Conservation (phyloP, 495 filamentous ascomycete genomes). For the Poronia punctata region DNA sequence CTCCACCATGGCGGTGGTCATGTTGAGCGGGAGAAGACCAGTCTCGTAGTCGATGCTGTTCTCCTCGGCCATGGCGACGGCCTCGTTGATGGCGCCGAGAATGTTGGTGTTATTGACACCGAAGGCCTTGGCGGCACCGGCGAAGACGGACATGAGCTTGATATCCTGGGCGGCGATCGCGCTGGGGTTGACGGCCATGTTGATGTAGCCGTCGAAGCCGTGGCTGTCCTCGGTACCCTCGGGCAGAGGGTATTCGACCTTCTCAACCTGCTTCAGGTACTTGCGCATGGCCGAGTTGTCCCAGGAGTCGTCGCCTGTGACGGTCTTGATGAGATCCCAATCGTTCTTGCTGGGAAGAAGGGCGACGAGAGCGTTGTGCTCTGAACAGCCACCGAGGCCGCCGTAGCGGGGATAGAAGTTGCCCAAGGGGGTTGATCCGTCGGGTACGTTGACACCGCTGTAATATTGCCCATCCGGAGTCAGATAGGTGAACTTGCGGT, state of each 20-base stretch:
- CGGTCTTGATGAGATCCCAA: slow-evolving; percentile 39
- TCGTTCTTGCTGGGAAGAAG: slow-evolving; percentile 37
- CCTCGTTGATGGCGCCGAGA: slow-evolving; percentile 2
- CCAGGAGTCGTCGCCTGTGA: slow-evolving; percentile 47
- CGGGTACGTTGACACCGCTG: slow-evolving; percentile 32
- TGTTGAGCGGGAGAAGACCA: slow-evolving; percentile 17
- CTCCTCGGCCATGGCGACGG: slow-evolving; percentile 4
- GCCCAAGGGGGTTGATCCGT: slow-evolving; percentile 37
- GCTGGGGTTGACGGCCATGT: slow-evolving; percentile 40
- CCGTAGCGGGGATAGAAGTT: slow-evolving; percentile 43
- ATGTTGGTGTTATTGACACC: slow-evolving; percentile 25
- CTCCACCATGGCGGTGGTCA: slow-evolving; percentile 25
- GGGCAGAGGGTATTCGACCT: slow-evolving; percentile 43
- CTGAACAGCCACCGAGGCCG: slow-evolving; percentile 42
- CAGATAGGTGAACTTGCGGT: slow-evolving; percentile 37
- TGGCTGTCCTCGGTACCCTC: slow-evolving; percentile 31
- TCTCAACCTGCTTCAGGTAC: slow-evolving; percentile 46
- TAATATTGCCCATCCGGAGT: slow-evolving; percentile 27
- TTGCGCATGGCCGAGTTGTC: slow-evolving; percentile 40
- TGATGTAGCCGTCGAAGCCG: slow-evolving; percentile 54
- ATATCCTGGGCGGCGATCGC: slow-evolving; percentile 43
- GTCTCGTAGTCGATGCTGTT: slow-evolving; percentile 11
- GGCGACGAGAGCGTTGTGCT: slow-evolving; percentile 43
- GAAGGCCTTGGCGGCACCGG: slow-evolving; percentile 46
- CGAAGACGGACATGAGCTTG: slow-evolving; percentile 43